Evolutionary conservation across 1,284 basidiomycete species (phyloP).

Genomic region (Athelia psychrophila): DNA sequence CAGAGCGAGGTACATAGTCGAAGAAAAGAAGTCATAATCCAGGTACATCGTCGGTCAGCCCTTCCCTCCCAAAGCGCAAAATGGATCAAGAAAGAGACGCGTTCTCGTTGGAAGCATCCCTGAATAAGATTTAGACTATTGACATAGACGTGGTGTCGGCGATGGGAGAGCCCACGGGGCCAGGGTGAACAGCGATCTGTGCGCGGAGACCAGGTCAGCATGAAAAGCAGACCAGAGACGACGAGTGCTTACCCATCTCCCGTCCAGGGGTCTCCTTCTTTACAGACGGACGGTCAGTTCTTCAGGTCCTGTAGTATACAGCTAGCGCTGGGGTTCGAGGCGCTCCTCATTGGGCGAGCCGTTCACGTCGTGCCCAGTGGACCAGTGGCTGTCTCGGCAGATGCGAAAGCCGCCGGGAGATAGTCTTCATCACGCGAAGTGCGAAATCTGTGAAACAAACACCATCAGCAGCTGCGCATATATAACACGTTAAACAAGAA

Average conservation of each 20-base stretch:
- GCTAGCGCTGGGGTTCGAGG: slow-evolving; percentile 59
- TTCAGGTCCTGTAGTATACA: slow-evolving; percentile 44
- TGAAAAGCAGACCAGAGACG: neutral
- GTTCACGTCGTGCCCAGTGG: slow-evolving; percentile 52
- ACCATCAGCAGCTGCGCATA: slow-evolving; percentile 60
- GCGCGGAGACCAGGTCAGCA: neutral
- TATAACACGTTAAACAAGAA: slow-evolving; percentile 67
- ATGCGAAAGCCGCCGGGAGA: slow-evolving; percentile 57
- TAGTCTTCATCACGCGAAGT: slow-evolving; percentile 56
- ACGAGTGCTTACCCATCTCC: slow-evolving; percentile 40
- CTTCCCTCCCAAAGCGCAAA: slow-evolving; percentile 36
- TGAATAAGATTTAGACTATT: slow-evolving; percentile 56
- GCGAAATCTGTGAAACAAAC: slow-evolving; percentile 56
- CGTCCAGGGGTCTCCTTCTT: slow-evolving; percentile 61
- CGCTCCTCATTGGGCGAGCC: slow-evolving; percentile 56
- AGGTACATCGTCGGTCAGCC: neutral
- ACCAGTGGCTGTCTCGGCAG: slow-evolving; percentile 64
- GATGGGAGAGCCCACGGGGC: slow-evolving; percentile 60
- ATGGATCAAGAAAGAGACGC: slow-evolving; percentile 49
- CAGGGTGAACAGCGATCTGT: slow-evolving; percentile 53
- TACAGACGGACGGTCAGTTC: slow-evolving; percentile 51
- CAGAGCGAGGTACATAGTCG: too few species aligned
- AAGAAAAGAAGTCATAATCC: too few species aligned
- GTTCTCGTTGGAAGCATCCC: slow-evolving; percentile 54
- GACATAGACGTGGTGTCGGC: slow-evolving; percentile 42